phyloP scores from a whole-genome alignment of 202 grass and related monocot genomes.

The Schoenoplectus triqueter region DNA sequence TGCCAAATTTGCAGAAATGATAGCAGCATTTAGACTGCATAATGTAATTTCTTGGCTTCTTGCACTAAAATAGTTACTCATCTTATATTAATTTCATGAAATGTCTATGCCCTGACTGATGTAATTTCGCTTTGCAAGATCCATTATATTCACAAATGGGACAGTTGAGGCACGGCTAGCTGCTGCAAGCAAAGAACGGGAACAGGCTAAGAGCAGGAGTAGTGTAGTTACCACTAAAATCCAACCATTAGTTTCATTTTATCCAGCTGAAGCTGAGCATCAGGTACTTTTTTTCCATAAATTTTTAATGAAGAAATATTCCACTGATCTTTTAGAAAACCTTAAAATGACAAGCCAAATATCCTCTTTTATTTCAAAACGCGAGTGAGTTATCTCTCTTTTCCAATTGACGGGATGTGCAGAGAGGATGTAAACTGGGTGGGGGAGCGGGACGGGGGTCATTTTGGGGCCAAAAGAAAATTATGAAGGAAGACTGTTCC shows the following conservation, averaged over 20 bases:
- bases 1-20: neutral
- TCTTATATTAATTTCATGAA: conserved; percentile 10
- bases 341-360: neutral
- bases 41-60: neutral
- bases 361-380: neutral
- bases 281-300: conserved; percentile 56
- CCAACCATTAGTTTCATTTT: conserved; percentile 67
- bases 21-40: neutral
- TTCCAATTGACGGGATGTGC: neutral
- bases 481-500: neutral
- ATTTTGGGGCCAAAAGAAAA: neutral
- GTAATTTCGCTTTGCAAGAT: conserved; percentile 48
- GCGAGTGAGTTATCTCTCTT: neutral
- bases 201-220: conserved; percentile 75
- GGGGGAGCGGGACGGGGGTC: neutral
- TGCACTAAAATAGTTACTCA: neutral
- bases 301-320: conserved; percentile 7
- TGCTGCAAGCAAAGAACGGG: conserved; percentile 75
- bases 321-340: neutral
- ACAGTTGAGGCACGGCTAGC: conserved; percentile 70
- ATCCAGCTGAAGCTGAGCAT: conserved; percentile 91
- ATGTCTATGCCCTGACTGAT: conserved; percentile 18
- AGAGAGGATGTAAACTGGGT: conserved; percentile 4
- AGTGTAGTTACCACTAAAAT: conserved; percentile 91
- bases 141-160: conserved; percentile 86